Evolutionary conservation across 2,329 filamentous ascomycete species (phyloP).

Genomic region (Fusarium solani-melongenae): DNA sequence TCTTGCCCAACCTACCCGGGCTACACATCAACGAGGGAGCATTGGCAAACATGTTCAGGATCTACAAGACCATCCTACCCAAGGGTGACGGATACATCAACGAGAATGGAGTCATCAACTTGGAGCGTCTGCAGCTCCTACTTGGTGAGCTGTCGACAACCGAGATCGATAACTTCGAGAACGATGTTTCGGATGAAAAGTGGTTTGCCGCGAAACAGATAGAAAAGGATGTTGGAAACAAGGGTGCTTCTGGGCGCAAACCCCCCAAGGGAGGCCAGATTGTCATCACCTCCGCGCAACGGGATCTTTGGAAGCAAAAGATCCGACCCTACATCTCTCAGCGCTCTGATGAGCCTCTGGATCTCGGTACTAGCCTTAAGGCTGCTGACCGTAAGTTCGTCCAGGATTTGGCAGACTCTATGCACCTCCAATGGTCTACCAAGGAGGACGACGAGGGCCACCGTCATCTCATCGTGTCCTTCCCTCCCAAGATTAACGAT

Average conservation of each 20-base stretch:
- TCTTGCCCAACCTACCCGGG: constrained; percentile 94
- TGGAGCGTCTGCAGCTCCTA: constrained; percentile 80
- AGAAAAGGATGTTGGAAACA: constrained; percentile 70
- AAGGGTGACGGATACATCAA: constrained; percentile 95
- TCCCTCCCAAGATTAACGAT: constrained; percentile 53
- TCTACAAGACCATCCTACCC: constrained; percentile 92
- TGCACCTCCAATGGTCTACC: constrained; percentile 68
- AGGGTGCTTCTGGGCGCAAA: constrained; percentile 67
- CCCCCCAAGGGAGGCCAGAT: constrained; percentile 68
- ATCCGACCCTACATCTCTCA: constrained; percentile 86
- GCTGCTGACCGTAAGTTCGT: constrained; percentile 94
- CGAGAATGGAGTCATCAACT: constrained; percentile 90
- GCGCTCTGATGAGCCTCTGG: constrained; percentile 71
- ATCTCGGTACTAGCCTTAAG: constrained; percentile 78
- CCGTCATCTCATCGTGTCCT: constrained; percentile 63
- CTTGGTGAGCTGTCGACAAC: constrained; percentile 88
- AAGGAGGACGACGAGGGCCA: constrained; percentile 66
- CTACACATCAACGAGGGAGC: constrained; percentile 99
- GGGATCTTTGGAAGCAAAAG: constrained; percentile 80
- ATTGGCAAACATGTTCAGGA: constrained; percentile 94
- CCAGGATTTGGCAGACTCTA: constrained; percentile 79
- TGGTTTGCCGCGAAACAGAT: constrained; percentile 92
- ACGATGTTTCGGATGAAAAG: constrained; percentile 85
- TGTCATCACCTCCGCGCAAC: constrained; percentile 82
- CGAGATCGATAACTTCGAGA: constrained; percentile 92